phyloP scores from a whole-genome alignment of 2,329 filamentous ascomycete species.

The Fusarium graminum region DNA sequence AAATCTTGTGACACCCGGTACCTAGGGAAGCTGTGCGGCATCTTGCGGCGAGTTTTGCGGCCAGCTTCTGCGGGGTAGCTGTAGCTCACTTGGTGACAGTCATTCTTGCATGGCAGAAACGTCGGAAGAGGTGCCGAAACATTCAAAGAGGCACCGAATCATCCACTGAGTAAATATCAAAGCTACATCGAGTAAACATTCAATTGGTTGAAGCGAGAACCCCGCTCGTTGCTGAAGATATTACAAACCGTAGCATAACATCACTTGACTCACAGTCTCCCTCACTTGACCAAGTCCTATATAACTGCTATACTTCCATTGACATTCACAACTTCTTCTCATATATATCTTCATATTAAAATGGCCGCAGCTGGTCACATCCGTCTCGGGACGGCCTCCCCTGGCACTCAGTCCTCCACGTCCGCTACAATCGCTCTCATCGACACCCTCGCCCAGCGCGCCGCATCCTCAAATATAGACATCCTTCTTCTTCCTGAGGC shows the following conservation, averaged over 20 bases:
- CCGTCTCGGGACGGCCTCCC: slow-evolving; percentile 69
- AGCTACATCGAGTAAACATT: slow-evolving; percentile 2
- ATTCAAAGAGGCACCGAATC: slow-evolving; percentile 22
- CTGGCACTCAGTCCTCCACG: slow-evolving; percentile 63
- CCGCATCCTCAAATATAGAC: slow-evolving; percentile 69
- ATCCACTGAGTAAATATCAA: slow-evolving; percentile 1
- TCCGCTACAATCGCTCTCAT: slow-evolving; percentile 75
- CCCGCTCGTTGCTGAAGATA: slow-evolving; percentile 32
- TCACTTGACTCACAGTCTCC: slow-evolving; percentile 8
- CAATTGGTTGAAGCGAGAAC: slow-evolving; percentile 13
- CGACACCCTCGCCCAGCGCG: slow-evolving; percentile 70
- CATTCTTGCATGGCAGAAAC: slow-evolving; percentile 12
- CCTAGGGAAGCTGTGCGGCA: slow-evolving; percentile 20
- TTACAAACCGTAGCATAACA: slow-evolving; percentile 11
- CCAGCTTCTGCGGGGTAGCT: slow-evolving; percentile 27
- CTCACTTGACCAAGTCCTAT: slow-evolving; percentile 8
- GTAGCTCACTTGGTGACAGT: slow-evolving; percentile 20
- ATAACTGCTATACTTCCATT: slow-evolving; percentile 2
- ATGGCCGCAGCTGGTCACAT: slow-evolving; percentile 53
- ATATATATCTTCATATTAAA: background rate
- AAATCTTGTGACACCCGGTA: no score
- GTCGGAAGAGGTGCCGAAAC: slow-evolving; percentile 14
- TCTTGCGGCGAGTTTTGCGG: background rate
- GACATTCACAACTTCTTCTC: background rate
- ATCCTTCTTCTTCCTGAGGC: slow-evolving; percentile 92